A percentile compares a stretch with the other conserved stretches of the same genome.
These are phyloP conservation scores for Naematelia encephala DNA, from an alignment of 768 basidiomycete species.

Conservation along the genomic window DNA sequence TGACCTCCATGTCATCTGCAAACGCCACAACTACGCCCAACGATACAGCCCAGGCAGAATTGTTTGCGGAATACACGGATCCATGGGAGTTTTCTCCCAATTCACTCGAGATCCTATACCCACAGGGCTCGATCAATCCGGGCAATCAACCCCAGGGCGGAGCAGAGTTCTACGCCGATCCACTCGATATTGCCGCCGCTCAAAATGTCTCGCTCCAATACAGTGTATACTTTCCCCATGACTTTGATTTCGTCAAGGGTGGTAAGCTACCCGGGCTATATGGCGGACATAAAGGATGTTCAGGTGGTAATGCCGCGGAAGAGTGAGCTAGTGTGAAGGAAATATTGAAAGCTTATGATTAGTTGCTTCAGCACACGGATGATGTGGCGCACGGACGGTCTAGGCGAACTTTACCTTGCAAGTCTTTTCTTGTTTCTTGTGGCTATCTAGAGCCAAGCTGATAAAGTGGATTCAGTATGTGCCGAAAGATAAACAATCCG, in stretches of 20 bases:
- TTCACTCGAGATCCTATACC: conserved; percentile 55
- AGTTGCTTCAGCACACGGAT: conserved; percentile 66
- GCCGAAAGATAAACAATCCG: conserved; percentile 64
- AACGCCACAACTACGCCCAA: conserved; percentile 14
- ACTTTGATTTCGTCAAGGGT: conserved; percentile 65
- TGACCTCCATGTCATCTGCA: conserved; percentile 9
- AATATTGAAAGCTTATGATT: conserved; percentile 57
- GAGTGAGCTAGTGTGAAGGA: conserved; percentile 3
- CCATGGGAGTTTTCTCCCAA: conserved; percentile 22
- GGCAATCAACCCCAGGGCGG: conserved; percentile 44
- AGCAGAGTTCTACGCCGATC: conserved; percentile 37
- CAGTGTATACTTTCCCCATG: conserved; percentile 63
- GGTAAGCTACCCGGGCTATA: conserved; percentile 68
- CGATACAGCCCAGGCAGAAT: conserved; percentile 12
- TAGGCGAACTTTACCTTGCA: conserved; percentile 65
- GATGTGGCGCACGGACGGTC: conserved; percentile 65
- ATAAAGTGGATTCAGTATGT: conserved; percentile 60
- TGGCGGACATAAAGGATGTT: conserved; percentile 63
- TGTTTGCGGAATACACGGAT: conserved; percentile 1
- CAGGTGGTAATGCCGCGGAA: conserved; percentile 58
- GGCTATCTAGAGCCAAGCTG: background rate
- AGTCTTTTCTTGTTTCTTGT: conserved; percentile 57
- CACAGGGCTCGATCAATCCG: conserved; percentile 57
- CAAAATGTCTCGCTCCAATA: conserved; percentile 70
- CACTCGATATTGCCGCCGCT: conserved; percentile 56